Conservation (phyloP, 2,329 filamentous ascomycete genomes). For the Fusarium nygamai region DNA sequence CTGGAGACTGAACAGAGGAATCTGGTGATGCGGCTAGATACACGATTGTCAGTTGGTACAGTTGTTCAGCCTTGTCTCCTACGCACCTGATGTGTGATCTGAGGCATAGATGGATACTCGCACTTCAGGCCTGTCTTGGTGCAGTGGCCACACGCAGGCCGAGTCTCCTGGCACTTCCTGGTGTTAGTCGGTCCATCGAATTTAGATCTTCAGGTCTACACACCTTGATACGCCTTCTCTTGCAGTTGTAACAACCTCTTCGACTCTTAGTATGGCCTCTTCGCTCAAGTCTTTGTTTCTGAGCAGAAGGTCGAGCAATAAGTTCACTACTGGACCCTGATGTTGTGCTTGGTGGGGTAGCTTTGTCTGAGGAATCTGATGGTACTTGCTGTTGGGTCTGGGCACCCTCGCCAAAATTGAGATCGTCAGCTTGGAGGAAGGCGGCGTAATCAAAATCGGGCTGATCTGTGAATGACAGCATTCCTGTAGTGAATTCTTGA, state of each 20-base stretch:
- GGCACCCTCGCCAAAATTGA: slow-evolving; percentile 32
- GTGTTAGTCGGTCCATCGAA: slow-evolving; percentile 13
- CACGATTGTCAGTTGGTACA: neutral
- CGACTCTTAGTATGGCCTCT: slow-evolving; percentile 74
- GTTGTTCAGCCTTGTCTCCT: too few species aligned
- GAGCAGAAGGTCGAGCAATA: slow-evolving; percentile 18
- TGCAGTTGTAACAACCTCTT: slow-evolving; percentile 74
- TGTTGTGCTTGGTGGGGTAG: slow-evolving; percentile 46
- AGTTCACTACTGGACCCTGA: slow-evolving; percentile 36
- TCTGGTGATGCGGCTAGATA: slow-evolving; percentile 62
- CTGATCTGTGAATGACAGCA: slow-evolving; percentile 46
- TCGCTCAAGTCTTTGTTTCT: slow-evolving; percentile 58
- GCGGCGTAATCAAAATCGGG: slow-evolving; percentile 52
- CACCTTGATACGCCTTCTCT: slow-evolving; percentile 72
- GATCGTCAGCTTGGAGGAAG: slow-evolving; percentile 49
- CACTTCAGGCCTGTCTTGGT: slow-evolving; percentile 69
- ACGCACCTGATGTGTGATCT: slow-evolving; percentile 62
- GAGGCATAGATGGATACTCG: slow-evolving; percentile 66
- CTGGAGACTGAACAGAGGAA: slow-evolving; percentile 67
- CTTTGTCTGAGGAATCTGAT: slow-evolving; percentile 46
- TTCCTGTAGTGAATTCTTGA: slow-evolving; percentile 39
- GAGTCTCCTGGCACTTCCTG: slow-evolving; percentile 70
- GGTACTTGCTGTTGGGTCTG: slow-evolving; percentile 27
- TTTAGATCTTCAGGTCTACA: neutral
- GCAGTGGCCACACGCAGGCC: slow-evolving; percentile 71